Percentiles rank a stretch among this genome's conserved stretches.
Conservation (phyloP, 257 asterid genomes). For the Solanum tacnaense region DNA sequence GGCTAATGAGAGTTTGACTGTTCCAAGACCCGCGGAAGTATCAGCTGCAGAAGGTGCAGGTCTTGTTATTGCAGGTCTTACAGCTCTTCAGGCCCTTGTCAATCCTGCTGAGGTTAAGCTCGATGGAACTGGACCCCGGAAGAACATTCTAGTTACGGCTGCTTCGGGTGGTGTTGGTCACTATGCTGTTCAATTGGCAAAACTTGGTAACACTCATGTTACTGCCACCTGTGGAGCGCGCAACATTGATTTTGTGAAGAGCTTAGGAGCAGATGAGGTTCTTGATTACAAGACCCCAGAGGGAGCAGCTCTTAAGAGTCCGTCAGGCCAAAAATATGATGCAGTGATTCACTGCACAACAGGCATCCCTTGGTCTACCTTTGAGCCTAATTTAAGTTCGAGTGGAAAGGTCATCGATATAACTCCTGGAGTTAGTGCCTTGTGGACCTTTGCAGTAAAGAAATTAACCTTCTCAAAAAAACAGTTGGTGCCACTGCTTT, state of each 20-base stretch:
- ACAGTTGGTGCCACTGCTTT: constrained; percentile 28
- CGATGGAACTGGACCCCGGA: constrained; percentile 26
- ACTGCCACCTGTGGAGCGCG: constrained; percentile 86
- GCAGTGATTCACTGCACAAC: constrained; percentile 49
- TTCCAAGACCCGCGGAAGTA: constrained; percentile 37
- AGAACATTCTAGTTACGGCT: constrained; percentile 51
- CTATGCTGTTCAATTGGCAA: constrained; percentile 67
- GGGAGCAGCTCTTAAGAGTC: constrained; percentile 56
- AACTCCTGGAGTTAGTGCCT: constrained; percentile 30
- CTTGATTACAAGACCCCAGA: constrained; percentile 62
- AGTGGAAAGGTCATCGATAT: constrained; percentile 49
- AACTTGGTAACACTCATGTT: constrained; percentile 54
- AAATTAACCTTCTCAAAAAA: constrained; percentile 34
- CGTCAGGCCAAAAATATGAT: constrained; percentile 55
- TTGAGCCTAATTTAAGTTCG: constrained; percentile 36
- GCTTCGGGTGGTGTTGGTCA: constrained; percentile 83
- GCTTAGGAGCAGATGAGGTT: constrained; percentile 77
- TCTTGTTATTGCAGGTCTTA: constrained; percentile 50
- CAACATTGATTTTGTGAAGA: constrained; percentile 42
- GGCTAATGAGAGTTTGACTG: constrained; percentile 42
- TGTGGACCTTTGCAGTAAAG: constrained; percentile 31
- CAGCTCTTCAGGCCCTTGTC: constrained; percentile 50
- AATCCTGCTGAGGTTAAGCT: constrained; percentile 32
- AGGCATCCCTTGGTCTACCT: constrained; percentile 41
- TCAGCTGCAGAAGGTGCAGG: constrained; percentile 56